Percentiles rank a stretch among this genome's conserved stretches.
Evolutionary conservation across 257 asterid genomes (phyloP).

Genomic region (Perilla frutescens): DNA sequence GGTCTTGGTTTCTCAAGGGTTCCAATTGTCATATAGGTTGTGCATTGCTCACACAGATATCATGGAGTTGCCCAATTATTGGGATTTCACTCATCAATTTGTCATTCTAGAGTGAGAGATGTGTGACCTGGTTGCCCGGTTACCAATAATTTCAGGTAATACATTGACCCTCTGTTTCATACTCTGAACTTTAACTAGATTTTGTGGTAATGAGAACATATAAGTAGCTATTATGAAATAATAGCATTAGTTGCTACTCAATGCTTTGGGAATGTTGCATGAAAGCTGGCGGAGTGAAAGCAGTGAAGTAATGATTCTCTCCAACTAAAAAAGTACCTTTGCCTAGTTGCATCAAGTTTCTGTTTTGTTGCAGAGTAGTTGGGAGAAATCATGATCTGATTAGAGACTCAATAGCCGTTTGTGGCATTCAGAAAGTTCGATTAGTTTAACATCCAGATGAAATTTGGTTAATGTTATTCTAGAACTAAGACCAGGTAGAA

Average conservation of each 20-base stretch:
- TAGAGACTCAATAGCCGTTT: neutral
- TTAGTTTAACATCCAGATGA: neutral
- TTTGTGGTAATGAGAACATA: slow-evolving; percentile 15
- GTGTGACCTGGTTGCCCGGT: slow-evolving; percentile 23
- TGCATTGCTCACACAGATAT: slow-evolving; percentile 8
- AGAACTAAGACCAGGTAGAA: neutral
- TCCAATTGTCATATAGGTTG: slow-evolving; percentile 16
- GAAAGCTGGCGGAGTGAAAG: neutral
- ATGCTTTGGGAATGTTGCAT: neutral
- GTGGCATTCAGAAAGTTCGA: neutral
- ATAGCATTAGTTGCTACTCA: neutral
- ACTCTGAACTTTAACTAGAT: slow-evolving; percentile 2
- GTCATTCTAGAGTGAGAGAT: slow-evolving; percentile 31
- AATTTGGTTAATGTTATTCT: neutral
- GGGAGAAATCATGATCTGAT: neutral
- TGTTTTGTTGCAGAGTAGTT: neutral
- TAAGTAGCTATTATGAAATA: neutral
- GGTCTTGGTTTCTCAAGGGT: slow-evolving; percentile 28
- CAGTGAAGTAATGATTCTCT: neutral
- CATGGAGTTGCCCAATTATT: slow-evolving; percentile 34
- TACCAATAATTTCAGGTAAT: slow-evolving; percentile 36
- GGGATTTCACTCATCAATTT: slow-evolving; percentile 26
- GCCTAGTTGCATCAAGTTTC: neutral
- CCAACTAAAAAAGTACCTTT: neutral
- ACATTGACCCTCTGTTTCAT: neutral